Evolutionary conservation across 129 eudicot species (phyloP).

Genomic region (Gnaphalium uliginosum): DNA sequence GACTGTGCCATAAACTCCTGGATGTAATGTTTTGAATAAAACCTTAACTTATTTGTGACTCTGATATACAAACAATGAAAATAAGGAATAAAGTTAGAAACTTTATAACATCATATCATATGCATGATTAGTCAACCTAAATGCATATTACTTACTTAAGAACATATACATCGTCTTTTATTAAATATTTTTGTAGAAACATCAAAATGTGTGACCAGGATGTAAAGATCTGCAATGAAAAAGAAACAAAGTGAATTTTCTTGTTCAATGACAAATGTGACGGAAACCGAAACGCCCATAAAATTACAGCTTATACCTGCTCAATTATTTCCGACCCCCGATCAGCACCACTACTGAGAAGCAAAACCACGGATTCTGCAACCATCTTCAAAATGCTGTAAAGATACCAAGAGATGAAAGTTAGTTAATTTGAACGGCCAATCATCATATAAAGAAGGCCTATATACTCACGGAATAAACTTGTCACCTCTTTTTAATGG

Average conservation of each 20-base stretch:
- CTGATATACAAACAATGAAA: constrained; percentile 30
- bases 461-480: too few relatives aligned
- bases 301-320: constrained; percentile 56
- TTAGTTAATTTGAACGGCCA: background rate
- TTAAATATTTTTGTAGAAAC: constrained; percentile 77
- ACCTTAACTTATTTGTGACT: constrained; percentile 60
- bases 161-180: constrained; percentile 50
- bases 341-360: constrained; percentile 85
- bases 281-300: background rate
- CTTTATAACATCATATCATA: too few relatives aligned
- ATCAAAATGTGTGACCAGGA: constrained; percentile 87
- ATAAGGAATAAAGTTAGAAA: background rate
- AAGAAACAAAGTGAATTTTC: too few relatives aligned
- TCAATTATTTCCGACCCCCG: constrained; percentile 85
- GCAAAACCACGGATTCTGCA: constrained; percentile 52
- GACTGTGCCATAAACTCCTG: constrained; percentile 89
- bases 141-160: constrained; percentile 59
- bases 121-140: background rate
- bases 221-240: constrained; percentile 64
- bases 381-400: constrained; percentile 66
- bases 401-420: constrained; percentile 9
- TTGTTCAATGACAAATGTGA: too few relatives aligned
- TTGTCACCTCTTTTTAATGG: constrained; percentile 6
- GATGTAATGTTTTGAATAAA: constrained; percentile 67
- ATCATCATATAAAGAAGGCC: too few relatives aligned